Base-by-base conservation (phyloP, 116 monocot genomes). In the Phalaenopsis hybrid region DNA sequence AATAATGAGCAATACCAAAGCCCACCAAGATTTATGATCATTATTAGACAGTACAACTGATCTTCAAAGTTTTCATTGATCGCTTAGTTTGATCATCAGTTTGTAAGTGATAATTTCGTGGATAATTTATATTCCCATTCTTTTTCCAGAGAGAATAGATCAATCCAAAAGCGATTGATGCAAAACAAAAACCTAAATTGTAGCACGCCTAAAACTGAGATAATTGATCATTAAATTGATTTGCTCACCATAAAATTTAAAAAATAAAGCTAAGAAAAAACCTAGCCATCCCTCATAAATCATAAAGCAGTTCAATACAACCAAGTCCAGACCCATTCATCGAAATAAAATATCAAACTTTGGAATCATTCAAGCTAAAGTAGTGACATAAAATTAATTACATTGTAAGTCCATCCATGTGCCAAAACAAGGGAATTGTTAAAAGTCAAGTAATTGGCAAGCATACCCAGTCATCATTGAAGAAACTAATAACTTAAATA, bases 401-500 rank as follows among this genome's bases (percentile, higher is more conserved):
- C n/a, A 46, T 75, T 72, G 15, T 46, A 44, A 45, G 45, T 13
- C 33, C n/a, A 75, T 11, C 4, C 23, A 80, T 59, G 43, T 57
- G 33, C 12, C 13, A 61, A 79, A 13, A 20, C 12, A 37, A 59
- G 15, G 16, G 7, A 12, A 43, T 28, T 28, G 23, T 6, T 58
- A 28, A 37, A 49, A 72, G 15, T n/a, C 44, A 81, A 76, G 67
- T 11, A 69, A 52, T 31, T 33, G 65, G 2, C 57, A 82, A 79
- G 17, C 84, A 79, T 93, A 92, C 96, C 96, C 96, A 8, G 96
- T 96, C 90, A 88, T 93, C 84, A 96, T 93, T 20, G 96, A 96
- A 50, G 96, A 96, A 79, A 93, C 84, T 55, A 96, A 82, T 33
- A 96, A 84, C 88, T 92, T 93, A 79, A 89, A 93, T 51, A 96